Conservation (phyloP, 176 grass and related monocot genomes). For the Areca catechu region DNA sequence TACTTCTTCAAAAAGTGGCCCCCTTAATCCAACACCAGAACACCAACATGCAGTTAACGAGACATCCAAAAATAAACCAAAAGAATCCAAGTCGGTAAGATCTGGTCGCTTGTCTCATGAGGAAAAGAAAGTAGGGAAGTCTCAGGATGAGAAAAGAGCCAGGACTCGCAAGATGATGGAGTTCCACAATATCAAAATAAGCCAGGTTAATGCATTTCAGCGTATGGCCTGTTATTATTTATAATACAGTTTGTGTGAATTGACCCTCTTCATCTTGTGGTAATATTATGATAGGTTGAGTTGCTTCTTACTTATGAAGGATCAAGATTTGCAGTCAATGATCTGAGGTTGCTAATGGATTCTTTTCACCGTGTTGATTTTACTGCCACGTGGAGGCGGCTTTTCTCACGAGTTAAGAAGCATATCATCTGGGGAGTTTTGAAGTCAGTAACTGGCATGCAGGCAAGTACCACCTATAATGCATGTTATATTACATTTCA, state of each 20-base stretch:
- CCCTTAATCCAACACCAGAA: constrained; percentile 43
- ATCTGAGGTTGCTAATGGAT: constrained; percentile 95
- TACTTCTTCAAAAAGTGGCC: constrained; percentile 57
- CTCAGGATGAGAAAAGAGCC: constrained; percentile 75
- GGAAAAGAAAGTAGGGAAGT: constrained; percentile 81
- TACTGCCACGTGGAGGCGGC: constrained; percentile 93
- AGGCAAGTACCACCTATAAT: constrained; percentile 37
- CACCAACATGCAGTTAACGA: constrained; percentile 40
- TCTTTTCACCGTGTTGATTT: constrained; percentile 85
- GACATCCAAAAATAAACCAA: constrained; percentile 49
- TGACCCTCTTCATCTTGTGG: no score
- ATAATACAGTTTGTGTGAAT: no score
- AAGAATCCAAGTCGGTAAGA: constrained; percentile 68
- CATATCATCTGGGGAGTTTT: constrained; percentile 99
- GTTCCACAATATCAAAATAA: constrained; percentile 98
- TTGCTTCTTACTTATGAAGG: constrained; percentile 94
- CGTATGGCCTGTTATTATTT: no score
- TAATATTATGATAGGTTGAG: constrained; percentile 46
- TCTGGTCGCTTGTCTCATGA: constrained; percentile 76
- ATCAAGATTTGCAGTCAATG: constrained; percentile 92
- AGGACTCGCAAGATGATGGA: constrained; percentile 79
- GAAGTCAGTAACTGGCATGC: constrained; percentile 97
- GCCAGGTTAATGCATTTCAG: constrained; percentile 51
- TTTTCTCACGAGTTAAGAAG: constrained; percentile 95
- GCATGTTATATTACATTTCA: neutral